A percentile compares a stretch with the other conserved stretches of the same genome.
phyloP scores from a whole-genome alignment of 164 flowering plant species.

The Macadamia tetraphylla region DNA sequence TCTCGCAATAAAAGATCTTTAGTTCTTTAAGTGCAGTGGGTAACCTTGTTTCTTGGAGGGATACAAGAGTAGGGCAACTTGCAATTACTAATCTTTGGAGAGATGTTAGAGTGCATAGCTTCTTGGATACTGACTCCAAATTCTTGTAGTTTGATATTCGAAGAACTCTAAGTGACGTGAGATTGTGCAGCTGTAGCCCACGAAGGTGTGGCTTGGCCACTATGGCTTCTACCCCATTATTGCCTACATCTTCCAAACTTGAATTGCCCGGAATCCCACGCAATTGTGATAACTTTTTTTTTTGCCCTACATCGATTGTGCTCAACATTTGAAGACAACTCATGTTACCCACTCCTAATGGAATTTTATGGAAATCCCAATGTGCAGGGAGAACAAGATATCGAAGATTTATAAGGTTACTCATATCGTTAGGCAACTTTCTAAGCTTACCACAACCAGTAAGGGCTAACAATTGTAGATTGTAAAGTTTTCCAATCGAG shows the following conservation, averaged over 20 bases:
- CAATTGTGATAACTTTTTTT: slow-evolving; percentile 11
- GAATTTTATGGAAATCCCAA: too few relatives aligned
- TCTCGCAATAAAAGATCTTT: too few relatives aligned
- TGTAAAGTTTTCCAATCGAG: slow-evolving; percentile 3
- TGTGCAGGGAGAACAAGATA: too few relatives aligned
- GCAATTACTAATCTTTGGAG: too few relatives aligned
- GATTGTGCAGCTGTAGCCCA: slow-evolving; percentile 1
- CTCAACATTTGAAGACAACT: slow-evolving; percentile 14
- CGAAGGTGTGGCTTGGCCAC: neutral
- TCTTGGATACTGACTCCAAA: too few relatives aligned
- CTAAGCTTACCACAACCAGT: neutral
- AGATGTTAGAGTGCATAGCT: too few relatives aligned
- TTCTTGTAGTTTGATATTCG: too few relatives aligned
- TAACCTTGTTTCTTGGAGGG: too few relatives aligned
- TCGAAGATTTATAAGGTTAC: neutral
- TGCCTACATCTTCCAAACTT: slow-evolving; percentile 14
- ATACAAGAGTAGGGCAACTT: too few relatives aligned
- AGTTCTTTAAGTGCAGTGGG: too few relatives aligned
- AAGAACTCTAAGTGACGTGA: slow-evolving; percentile 13
- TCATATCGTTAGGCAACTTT: slow-evolving; percentile 14
- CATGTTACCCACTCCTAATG: slow-evolving; percentile 7
- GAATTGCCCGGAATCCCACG: slow-evolving; percentile 12
- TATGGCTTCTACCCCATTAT: slow-evolving; percentile 2
- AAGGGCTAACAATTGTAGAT: slow-evolving; percentile 7
- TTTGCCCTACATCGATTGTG: slow-evolving; percentile 13